These are phyloP conservation scores for Cytospora piceae DNA, from an alignment of 2,329 filamentous ascomycete species.

Conservation along the genomic window DNA sequence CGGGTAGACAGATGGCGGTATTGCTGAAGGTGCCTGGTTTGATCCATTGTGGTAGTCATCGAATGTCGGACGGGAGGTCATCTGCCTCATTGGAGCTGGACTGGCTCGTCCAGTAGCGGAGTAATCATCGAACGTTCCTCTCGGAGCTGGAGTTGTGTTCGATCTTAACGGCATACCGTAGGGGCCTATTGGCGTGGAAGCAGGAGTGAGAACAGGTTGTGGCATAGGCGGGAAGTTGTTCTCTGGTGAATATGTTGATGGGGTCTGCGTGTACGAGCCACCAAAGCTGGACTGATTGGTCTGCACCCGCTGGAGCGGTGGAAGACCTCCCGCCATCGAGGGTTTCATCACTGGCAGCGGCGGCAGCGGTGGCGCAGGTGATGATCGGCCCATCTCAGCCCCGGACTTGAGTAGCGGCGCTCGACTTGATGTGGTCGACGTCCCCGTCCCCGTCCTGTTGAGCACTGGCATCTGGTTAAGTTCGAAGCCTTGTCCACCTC, in stretches of 20 bases:
- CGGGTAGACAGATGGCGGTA: constrained; percentile 29
- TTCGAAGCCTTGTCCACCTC: constrained; percentile 47
- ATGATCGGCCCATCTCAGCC: constrained; percentile 39
- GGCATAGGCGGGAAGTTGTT: constrained; percentile 36
- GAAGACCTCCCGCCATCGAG: constrained; percentile 34
- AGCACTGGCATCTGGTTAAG: constrained; percentile 56
- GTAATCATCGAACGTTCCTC: constrained; percentile 30
- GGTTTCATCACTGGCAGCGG: constrained; percentile 28
- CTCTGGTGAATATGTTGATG: constrained; percentile 35
- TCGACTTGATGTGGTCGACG: constrained; percentile 36
- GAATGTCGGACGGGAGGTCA: constrained; percentile 25
- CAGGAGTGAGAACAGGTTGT: constrained; percentile 35
- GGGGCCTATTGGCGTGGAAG: constrained; percentile 27
- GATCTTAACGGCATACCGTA: constrained; percentile 30
- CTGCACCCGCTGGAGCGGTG: constrained; percentile 34
- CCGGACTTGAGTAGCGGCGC: constrained; percentile 39
- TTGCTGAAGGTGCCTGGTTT: constrained; percentile 39
- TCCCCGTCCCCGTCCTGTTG: constrained; percentile 39
- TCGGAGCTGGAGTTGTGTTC: constrained; percentile 25
- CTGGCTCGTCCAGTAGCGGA: constrained; percentile 15
- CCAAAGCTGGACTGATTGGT: constrained; percentile 35
- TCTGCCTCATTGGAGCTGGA: constrained; percentile 23
- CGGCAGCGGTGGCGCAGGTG: constrained; percentile 37
- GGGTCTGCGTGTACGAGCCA: constrained; percentile 34
- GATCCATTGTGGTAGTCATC: constrained; percentile 35